These are phyloP conservation scores for Discostella pseudostelligera DNA, from an alignment of 108 stramenopile species.

Conservation along the genomic window DNA sequence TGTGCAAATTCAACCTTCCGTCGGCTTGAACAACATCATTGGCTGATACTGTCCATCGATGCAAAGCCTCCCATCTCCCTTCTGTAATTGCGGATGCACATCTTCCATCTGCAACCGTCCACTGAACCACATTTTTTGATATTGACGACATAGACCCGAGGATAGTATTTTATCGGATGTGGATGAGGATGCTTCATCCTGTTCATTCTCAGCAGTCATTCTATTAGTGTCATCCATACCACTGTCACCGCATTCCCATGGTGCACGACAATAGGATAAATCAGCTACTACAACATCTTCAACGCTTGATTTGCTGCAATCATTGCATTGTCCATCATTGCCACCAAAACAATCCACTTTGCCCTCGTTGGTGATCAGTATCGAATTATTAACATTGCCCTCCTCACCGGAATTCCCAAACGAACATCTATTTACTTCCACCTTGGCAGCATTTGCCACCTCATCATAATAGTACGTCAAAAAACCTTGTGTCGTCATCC, in stretches of 20 bases:
- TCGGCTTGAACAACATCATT: conserved; percentile 6
- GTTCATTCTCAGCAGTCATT: not conserved
- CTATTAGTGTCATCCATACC: not conserved
- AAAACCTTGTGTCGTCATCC: conserved; percentile 66
- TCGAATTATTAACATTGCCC: not conserved
- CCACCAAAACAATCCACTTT: conserved; percentile 22
- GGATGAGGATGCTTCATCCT: conserved; percentile 6
- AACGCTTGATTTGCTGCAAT: conserved; percentile 33
- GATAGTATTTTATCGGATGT: conserved; percentile 23
- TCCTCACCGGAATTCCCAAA: conserved; percentile 60
- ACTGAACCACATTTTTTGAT: conserved; percentile 29
- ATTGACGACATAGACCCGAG: conserved; percentile 35
- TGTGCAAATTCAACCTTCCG: not conserved
- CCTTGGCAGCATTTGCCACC: conserved; percentile 42
- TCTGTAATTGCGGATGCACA: conserved; percentile 41
- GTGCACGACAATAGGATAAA: conserved; percentile 38
- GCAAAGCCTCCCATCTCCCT: conserved; percentile 34
- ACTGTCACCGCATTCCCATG: conserved; percentile 39
- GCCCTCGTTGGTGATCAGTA: conserved; percentile 29
- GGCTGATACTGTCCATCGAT: conserved; percentile 33
- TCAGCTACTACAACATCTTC: conserved; percentile 41
- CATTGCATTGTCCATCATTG: conserved; percentile 32
- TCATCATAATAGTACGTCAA: conserved; percentile 70
- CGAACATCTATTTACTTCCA: conserved; percentile 63
- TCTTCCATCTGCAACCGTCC: conserved; percentile 51